Evolutionary conservation across 2,329 filamentous ascomycete species (phyloP), one percentile per base, ranked within the genome.

Genomic region (Alternaria sp.): DNA sequence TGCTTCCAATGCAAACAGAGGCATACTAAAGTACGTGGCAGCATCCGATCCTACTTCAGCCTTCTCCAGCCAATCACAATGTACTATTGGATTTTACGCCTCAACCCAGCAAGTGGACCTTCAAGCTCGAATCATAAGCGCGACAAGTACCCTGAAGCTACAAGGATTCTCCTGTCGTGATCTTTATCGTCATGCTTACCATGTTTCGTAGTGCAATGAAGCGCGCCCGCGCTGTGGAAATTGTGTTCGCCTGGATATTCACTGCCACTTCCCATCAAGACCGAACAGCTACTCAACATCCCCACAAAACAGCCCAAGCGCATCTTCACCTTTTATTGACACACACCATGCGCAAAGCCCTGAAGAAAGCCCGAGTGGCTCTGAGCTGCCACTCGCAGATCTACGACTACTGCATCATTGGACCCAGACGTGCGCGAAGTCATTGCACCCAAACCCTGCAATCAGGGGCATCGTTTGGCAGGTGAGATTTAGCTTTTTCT

Each of bases 1-100:
- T 75, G 72, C 50, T 63, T 66, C 24, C 67, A 70, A 44, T 75
- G 72, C 60, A 75, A 75, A 57, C 67, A 71, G 45, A 65, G 72
- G 17, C 72, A 75, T 55, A 71, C 70, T 10, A 75, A 75, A 63
- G 72, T 72, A 60, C 17, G 63, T 58, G 37, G 34, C n/a, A 21
- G 45, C 54, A n/a, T 33, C n/a, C 21, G 34, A 48, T 37, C 2
- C 33, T 23, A 24, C 21, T 14, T 17, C 40, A 21, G 33, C 33
- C 44, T 31, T 44, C 29, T 34, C 31, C 33, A 52, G 42, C 60
- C 60, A 62, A 65, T 64, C 62, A 52, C 21, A 49, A 17, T 26
- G 39, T 31, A 29, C 17, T 23, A 34, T 33, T 26, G 33, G 31
- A 54, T n/a, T 26, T n/a, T 46, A 36, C 54, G 44, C 45, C 37